A percentile compares a stretch with the other conserved stretches of the same genome.
Evolutionary conservation across 345 rosid genomes (phyloP).

Genomic region (Eucalyptus urophylla): DNA sequence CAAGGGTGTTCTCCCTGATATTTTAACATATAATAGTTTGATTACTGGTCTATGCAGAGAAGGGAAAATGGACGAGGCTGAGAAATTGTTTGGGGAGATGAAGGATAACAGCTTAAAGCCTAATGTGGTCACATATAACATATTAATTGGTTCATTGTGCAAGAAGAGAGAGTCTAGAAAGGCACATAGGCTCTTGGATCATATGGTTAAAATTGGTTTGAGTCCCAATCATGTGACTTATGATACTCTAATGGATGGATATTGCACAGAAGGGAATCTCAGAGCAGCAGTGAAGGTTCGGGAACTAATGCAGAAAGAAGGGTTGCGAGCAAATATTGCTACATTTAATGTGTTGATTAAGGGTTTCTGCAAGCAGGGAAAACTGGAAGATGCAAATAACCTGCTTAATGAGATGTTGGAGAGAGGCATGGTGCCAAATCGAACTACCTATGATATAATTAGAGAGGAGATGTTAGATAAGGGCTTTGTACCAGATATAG

Average conservation of each 20-base stretch:
- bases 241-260: conserved; percentile 68
- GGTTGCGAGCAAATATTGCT: conserved; percentile 45
- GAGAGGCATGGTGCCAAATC: conserved; percentile 68
- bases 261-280: conserved; percentile 60
- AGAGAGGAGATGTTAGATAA: conserved; percentile 68
- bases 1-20: conserved; percentile 32
- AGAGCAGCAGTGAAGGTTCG: conserved; percentile 47
- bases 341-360: conserved; percentile 58
- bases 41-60: conserved; percentile 48
- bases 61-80: conserved; percentile 24
- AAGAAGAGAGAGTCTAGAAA: conserved; percentile 41
- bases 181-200: conserved; percentile 45
- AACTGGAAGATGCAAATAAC: conserved; percentile 55
- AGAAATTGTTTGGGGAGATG: conserved; percentile 32
- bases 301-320: conserved; percentile 58
- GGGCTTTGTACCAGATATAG: conserved; percentile 78
- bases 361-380: conserved; percentile 57
- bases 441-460: conserved; percentile 52
- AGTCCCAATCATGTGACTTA: conserved; percentile 55
- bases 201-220: conserved; percentile 33
- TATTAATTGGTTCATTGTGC: conserved; percentile 54
- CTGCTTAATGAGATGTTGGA: conserved; percentile 88
- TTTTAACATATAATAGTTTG: conserved; percentile 67
- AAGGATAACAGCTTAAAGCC: conserved; percentile 19
- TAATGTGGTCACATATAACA: conserved; percentile 56